phyloP scores from a whole-genome alignment of 202 grass and related monocot genomes.

The Cymbopogon flexuosus region DNA sequence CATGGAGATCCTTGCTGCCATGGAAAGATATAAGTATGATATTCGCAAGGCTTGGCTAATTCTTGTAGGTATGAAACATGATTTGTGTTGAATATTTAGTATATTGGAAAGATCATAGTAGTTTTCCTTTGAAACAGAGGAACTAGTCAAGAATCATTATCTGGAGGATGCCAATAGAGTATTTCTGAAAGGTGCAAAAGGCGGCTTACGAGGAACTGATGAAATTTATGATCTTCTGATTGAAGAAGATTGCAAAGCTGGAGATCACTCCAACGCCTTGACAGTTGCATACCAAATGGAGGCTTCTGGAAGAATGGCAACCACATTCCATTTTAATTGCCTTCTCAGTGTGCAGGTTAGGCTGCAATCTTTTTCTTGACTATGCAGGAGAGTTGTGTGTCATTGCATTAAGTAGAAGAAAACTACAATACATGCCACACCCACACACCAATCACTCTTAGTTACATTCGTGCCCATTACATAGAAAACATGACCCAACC shows the following conservation, averaged over 20 bases:
- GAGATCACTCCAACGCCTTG: constrained; percentile 91
- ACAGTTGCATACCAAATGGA: constrained; percentile 99
- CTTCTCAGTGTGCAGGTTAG: constrained; percentile 96
- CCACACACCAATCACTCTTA: background rate
- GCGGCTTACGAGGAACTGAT: constrained; percentile 71
- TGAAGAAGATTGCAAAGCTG: constrained; percentile 94
- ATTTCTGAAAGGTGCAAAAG: constrained; percentile 93
- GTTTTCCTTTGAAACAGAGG: constrained; percentile 53
- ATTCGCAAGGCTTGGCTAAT: constrained; percentile 90
- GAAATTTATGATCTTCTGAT: constrained; percentile 80
- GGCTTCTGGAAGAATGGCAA: constrained; percentile 92
- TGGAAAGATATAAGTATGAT: constrained; percentile 91
- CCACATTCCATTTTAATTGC: constrained; percentile 94
- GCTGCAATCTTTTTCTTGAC: background rate
- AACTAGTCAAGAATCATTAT: constrained; percentile 69
- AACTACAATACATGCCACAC: background rate
- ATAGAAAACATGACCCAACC: background rate
- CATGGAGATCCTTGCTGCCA: constrained; percentile 94
- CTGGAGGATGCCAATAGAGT: constrained; percentile 82
- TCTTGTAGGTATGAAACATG: constrained; percentile 73
- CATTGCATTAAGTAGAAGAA: background rate
- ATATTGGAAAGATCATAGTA: constrained; percentile 26
- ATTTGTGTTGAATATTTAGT: constrained; percentile 11
- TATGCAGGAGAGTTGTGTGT: background rate
- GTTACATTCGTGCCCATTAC: background rate